Base-by-base conservation (phyloP, 2,329 filamentous ascomycete species). In the Trichoderma lentiforme region DNA sequence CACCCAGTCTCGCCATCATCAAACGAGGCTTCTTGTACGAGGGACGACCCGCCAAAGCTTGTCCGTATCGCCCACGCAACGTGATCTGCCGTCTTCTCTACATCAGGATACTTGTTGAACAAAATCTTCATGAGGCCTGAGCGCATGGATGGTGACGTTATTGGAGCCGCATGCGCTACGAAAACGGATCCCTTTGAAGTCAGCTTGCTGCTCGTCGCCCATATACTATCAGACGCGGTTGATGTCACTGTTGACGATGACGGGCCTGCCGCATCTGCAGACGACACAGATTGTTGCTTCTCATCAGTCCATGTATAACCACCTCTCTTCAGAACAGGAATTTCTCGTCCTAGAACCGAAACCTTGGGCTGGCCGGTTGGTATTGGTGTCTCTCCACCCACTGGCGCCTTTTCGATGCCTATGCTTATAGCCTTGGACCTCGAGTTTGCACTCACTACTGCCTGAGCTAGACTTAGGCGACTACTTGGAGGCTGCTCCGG, bases 401-500 rank as follows among this genome's bases (percentile, higher is more conserved):
- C 86, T 8, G 86, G 84, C 0, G 89, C 88, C 65, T 85, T 88
- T 73, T 92, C 89, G 24, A 97, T 83, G 0, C 94, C 94, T 34
- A 97, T 82, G 74, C 88, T 92, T 32, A 91, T 86, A 11, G 94
- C 94, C 81, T 95, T 95, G 43, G 88, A 89, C 74, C 90, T 88
- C 73, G 92, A 94, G 78, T 95, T 96, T 32, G 90, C 90, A 78
- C 93, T 95, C 18, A 97, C 92, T 1, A 96, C 90, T 0, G 93
- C 93, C 80, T 97, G 94, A 0, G 91, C 93, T 24, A 97, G 83
- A 78, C 93, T 97, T 24, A 97, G 83, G 61, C 93, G 86, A 78
- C 93, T 95, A n/a, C 93, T 96, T 3, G 91, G 85, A 3, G 94
- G 94, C 79, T 97, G 94, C 75, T 93, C 91, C 0, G 94, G 92